Base-by-base conservation (phyloP, 2,329 filamentous ascomycete species). In the Colletotrichum truncatum region DNA sequence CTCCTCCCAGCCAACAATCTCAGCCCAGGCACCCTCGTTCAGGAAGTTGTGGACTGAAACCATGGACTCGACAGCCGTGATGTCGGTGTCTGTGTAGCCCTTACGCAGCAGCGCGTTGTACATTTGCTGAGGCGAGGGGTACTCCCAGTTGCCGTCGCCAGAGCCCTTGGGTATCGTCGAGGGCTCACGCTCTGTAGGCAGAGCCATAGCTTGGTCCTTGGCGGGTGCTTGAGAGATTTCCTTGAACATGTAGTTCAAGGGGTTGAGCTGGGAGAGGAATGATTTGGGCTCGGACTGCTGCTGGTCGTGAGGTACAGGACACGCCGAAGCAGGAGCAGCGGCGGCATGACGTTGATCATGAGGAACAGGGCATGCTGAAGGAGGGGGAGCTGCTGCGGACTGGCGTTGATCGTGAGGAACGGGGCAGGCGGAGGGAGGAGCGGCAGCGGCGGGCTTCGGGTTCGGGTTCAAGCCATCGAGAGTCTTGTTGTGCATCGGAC, bases 51-150 rank as follows among this genome's bases (percentile, higher is more conserved):
- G 96, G 10, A 98, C 93, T 0, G 93, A 92, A 6, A 99, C 96
- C 96, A 99, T 99, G 74, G 91, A 90, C 79, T 98, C 94, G 12
- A 99, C 94, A 4, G 94, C 94, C 18, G 95, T 96, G 58, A 93
- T 88, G 60, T 97, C 94, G 0, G 96, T 98, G 76, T 98, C 94
- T 1, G 92, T 94, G 79, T 98, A 96, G 64, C 96, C 96, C 80
- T 99, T 99, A 69, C 96, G 91, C 67, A 98, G 82, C 80, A 99
- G 91, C 7, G 96, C 96, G 74, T 99, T 98, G 85, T 98, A 99
- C 96, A 99, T 99, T 80, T 99, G 96, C 81, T 99, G 96, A 0
- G 96, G 95, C 0, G 94, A 98, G 0, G 96, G 96, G 76, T 99
- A 99, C 79, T 98, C 96, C 96, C 96, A 99, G 73, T 93, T 97